phyloP scores from a whole-genome alignment of 805 yeast species.

The Ogataea wickerhamii region DNA sequence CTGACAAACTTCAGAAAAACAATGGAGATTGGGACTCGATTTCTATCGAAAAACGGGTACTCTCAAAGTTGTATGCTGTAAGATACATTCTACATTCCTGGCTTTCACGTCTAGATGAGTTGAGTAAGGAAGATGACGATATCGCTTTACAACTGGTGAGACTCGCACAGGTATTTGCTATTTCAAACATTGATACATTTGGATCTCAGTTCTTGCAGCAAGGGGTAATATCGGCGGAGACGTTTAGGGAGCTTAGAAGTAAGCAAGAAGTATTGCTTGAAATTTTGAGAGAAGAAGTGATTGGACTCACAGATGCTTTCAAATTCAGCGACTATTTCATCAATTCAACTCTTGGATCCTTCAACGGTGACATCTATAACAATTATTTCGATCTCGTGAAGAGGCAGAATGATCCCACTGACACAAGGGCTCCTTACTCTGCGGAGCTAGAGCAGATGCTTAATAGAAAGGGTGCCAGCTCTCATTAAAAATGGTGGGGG shows the following conservation, averaged over 20 bases:
- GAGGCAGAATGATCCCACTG: conserved; percentile 44
- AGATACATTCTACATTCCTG: conserved; percentile 43
- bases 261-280: conserved; percentile 45
- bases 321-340: conserved; percentile 75
- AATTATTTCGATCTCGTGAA: conserved; percentile 63
- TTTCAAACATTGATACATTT: conserved; percentile 64
- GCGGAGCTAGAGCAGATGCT: conserved; percentile 36
- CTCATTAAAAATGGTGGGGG: too few relatives aligned
- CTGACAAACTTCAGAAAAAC: conserved; percentile 31
- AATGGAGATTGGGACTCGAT: conserved; percentile 43
- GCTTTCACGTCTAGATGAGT: conserved; percentile 31
- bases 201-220: conserved; percentile 69
- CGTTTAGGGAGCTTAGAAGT: conserved; percentile 38
- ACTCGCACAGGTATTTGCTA: conserved; percentile 60
- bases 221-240: conserved; percentile 49
- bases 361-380: conserved; percentile 79
- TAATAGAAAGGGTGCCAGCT: too few relatives aligned
- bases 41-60: conserved; percentile 41
- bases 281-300: conserved; percentile 60
- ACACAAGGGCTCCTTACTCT: conserved; percentile 60
- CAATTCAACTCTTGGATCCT: conserved; percentile 77
- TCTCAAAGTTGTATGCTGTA: conserved; percentile 51
- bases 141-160: conserved; percentile 48
- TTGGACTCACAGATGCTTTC: conserved; percentile 81
- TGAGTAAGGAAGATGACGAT: conserved; percentile 31